Evolutionary conservation across 1,284 basidiomycete genomes (phyloP).

Genomic region (Bondarzewia mesenterica): DNA sequence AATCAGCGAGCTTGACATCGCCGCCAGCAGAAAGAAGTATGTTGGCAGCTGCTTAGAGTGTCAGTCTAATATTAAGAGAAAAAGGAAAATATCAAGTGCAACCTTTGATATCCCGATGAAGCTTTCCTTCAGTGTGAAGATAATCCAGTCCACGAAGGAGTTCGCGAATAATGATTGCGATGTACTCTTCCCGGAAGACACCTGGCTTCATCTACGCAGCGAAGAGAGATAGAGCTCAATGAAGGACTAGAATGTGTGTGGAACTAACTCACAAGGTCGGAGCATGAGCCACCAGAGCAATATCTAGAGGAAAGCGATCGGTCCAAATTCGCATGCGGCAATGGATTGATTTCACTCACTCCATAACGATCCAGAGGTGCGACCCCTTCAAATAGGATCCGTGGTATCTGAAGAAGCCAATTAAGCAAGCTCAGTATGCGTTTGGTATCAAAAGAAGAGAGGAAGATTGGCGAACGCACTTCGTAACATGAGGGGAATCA

Average conservation of each 20-base stretch:
- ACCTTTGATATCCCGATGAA: slow-evolving; percentile 99
- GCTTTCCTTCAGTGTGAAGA: slow-evolving; percentile 91
- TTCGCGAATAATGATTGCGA: slow-evolving; percentile 93
- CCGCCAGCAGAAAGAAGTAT: slow-evolving; percentile 90
- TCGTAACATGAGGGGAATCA: slow-evolving; percentile 93
- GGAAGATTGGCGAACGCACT: slow-evolving; percentile 40
- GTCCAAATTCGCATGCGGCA: slow-evolving; percentile 7
- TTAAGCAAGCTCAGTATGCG: not conserved
- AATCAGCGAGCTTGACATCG: slow-evolving; percentile 98
- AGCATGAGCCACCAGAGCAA: slow-evolving; percentile 81
- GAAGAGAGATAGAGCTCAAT: slow-evolving; percentile 14
- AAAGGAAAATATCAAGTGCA: not conserved
- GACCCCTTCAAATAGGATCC: slow-evolving; percentile 94
- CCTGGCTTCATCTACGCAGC: slow-evolving; percentile 88
- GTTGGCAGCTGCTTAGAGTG: slow-evolving; percentile 67
- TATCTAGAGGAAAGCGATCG: slow-evolving; percentile 40
- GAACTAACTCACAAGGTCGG: slow-evolving; percentile 56
- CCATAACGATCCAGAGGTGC: slow-evolving; percentile 99
- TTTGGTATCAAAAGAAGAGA: not conserved
- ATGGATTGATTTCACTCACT: slow-evolving; percentile 50
- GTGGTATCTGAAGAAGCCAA: slow-evolving; percentile 61
- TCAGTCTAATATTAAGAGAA: not conserved
- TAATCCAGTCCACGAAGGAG: slow-evolving; percentile 91
- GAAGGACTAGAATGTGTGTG: slow-evolving; percentile 1
- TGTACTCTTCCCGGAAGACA: slow-evolving; percentile 95